Conservation (phyloP, 805 yeast species). For the Hanseniaspora occidentalis region DNA sequence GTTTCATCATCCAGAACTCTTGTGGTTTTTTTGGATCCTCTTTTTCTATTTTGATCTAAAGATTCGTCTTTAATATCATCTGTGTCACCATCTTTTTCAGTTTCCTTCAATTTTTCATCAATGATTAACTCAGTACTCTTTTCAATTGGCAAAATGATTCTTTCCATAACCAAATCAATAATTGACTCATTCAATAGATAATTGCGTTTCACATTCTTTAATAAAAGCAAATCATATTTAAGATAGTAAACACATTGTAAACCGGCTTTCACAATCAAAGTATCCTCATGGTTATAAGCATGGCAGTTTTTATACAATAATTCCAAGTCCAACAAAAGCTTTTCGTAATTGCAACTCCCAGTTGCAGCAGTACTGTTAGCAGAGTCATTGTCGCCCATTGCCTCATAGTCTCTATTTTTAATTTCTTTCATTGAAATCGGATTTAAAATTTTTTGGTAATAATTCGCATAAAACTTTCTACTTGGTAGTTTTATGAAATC, state of each 20-base stretch:
- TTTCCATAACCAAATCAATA: slow-evolving; percentile 11
- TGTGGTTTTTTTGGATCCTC: slow-evolving; percentile 1
- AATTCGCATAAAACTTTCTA: slow-evolving; percentile 66
- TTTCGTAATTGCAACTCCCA: slow-evolving; percentile 20
- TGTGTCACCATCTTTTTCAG: slow-evolving; percentile 7
- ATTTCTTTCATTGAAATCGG: slow-evolving; percentile 69
- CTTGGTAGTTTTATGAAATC: slow-evolving; percentile 65
- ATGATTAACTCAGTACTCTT: slow-evolving; percentile 9
- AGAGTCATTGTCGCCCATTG: slow-evolving; percentile 15
- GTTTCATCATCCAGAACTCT: slow-evolving; percentile 15
- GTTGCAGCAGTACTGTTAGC: slow-evolving; percentile 19
- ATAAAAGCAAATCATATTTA: slow-evolving; percentile 33
- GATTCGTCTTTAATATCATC: slow-evolving; percentile 21
- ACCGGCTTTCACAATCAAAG: slow-evolving; percentile 59
- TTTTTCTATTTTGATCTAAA: slow-evolving; percentile 14
- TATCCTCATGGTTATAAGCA: slow-evolving; percentile 54
- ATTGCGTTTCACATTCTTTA: slow-evolving; percentile 22
- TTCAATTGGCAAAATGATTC: slow-evolving; percentile 2
- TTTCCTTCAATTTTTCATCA: slow-evolving; percentile 10
- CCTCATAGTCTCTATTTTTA: slow-evolving; percentile 26
- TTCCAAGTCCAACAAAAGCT: slow-evolving; percentile 46
- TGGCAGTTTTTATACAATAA: slow-evolving; percentile 60
- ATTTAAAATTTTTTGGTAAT: slow-evolving; percentile 46
- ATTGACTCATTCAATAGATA: slow-evolving; percentile 18
- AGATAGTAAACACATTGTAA: slow-evolving; percentile 43